These are phyloP conservation scores for Vaccinium macrocarpon DNA, from an alignment of 148 eudicot genomes.

Conservation along the genomic window DNA sequence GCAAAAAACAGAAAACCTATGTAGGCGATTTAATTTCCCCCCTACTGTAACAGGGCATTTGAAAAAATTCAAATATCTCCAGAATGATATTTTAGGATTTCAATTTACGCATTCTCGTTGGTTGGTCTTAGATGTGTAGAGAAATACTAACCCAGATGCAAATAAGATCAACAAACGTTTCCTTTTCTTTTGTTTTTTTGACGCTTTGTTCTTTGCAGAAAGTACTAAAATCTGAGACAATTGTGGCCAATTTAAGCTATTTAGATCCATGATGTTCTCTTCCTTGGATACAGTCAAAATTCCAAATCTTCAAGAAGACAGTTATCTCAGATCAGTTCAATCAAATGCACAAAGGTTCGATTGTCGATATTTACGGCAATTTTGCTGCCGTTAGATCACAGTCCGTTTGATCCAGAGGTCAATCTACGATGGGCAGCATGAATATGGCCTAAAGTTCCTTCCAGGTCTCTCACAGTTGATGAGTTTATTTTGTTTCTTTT, in stretches of 20 bases:
- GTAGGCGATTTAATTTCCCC: no score
- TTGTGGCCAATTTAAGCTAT: not conserved
- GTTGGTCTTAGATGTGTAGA: no score
- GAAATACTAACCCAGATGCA: not conserved
- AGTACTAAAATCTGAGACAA: not conserved
- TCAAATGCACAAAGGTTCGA: not conserved
- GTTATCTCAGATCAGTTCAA: not conserved
- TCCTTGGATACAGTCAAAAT: not conserved
- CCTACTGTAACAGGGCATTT: no score
- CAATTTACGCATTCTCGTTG: no score
- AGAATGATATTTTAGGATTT: no score
- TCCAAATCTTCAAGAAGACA: not conserved
- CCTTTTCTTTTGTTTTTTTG: not conserved
- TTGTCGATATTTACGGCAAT: not conserved
- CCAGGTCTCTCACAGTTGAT: constrained; percentile 66
- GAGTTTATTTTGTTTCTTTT: constrained; percentile 50
- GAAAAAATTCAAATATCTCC: no score
- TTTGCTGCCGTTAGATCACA: not conserved
- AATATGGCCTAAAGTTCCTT: constrained; percentile 63
- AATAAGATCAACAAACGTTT: not conserved
- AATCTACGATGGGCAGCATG: constrained; percentile 28
- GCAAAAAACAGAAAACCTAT: no score
- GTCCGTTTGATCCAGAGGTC: not conserved
- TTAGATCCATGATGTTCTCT: not conserved
- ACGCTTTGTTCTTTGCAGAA: not conserved